These are phyloP conservation scores for Angophora floribunda DNA, from an alignment of 345 rosid species.

Conservation along the genomic window DNA sequence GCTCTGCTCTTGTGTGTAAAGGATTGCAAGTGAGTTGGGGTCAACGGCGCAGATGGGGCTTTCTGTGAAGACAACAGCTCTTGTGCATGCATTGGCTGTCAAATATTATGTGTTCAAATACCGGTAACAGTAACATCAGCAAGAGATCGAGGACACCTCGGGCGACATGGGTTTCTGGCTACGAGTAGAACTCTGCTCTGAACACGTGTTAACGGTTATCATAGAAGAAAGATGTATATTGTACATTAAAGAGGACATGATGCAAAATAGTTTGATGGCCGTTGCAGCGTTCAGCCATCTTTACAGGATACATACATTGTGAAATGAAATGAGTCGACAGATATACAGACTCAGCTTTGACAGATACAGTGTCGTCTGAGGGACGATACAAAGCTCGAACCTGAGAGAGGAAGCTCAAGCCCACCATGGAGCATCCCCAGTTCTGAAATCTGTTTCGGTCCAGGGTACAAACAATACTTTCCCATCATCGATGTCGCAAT, in stretches of 20 bases:
- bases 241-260: neutral
- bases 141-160: neutral
- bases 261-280: neutral
- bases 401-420: constrained; percentile 19
- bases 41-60: neutral
- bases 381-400: neutral
- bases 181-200: neutral
- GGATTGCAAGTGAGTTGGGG: neutral
- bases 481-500: constrained; percentile 62
- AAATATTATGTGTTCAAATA: neutral
- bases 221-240: neutral
- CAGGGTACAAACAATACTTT: constrained; percentile 90
- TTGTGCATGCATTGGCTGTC: neutral
- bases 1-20: neutral
- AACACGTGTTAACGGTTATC: neutral
- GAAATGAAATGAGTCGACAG: neutral
- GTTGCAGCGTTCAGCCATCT: neutral
- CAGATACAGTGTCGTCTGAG: neutral
- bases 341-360: neutral
- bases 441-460: constrained; percentile 95
- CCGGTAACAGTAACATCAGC: neutral
- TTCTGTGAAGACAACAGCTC: neutral
- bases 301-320: neutral
- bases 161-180: neutral
- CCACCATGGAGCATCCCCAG: constrained; percentile 97